A percentile compares a stretch with the other conserved stretches of the same genome.
Evolutionary conservation across 306 rosid species (phyloP).

Genomic region (Gleditsia sinensis): DNA sequence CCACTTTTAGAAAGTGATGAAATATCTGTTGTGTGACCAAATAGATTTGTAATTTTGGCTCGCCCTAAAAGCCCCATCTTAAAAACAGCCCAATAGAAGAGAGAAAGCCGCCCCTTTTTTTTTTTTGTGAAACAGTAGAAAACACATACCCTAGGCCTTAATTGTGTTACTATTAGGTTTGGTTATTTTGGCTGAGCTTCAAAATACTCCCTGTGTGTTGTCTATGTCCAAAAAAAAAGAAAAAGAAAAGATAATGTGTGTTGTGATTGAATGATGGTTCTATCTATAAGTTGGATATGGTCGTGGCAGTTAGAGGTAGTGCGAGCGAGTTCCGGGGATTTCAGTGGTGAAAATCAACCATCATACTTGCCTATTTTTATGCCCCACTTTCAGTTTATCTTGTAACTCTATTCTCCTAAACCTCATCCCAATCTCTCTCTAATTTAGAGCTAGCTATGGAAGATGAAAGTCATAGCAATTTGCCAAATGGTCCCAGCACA

Average conservation of each 20-base stretch:
- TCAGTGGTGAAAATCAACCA: slow-evolving; percentile 29
- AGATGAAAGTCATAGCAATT: slow-evolving; percentile 47
- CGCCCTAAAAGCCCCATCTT: not conserved
- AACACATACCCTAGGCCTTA: too few species aligned
- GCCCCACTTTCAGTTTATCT: slow-evolving; percentile 39
- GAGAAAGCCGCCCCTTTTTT: too few species aligned
- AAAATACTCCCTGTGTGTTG: too few species aligned
- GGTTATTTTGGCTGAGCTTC: too few species aligned
- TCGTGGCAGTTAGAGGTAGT: slow-evolving; percentile 37
- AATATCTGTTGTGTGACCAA: not conserved
- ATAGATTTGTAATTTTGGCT: not conserved
- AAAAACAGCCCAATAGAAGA: too few species aligned
- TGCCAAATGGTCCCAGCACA: slow-evolving; percentile 44
- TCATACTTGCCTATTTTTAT: slow-evolving; percentile 49
- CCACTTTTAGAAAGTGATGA: not conserved
- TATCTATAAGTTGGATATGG: slow-evolving; percentile 39
- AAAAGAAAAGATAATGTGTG: too few species aligned
- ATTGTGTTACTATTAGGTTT: too few species aligned
- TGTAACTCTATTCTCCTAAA: slow-evolving; percentile 31
- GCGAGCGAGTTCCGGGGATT: slow-evolving; percentile 67
- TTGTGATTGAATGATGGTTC: not conserved
- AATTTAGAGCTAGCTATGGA: slow-evolving; percentile 38
- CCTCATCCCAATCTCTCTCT: not conserved
- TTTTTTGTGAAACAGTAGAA: too few species aligned
- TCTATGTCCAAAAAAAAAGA: too few species aligned